Base-by-base conservation (phyloP, 2,329 filamentous ascomycete species). In the Incumbomyces delicatus region DNA sequence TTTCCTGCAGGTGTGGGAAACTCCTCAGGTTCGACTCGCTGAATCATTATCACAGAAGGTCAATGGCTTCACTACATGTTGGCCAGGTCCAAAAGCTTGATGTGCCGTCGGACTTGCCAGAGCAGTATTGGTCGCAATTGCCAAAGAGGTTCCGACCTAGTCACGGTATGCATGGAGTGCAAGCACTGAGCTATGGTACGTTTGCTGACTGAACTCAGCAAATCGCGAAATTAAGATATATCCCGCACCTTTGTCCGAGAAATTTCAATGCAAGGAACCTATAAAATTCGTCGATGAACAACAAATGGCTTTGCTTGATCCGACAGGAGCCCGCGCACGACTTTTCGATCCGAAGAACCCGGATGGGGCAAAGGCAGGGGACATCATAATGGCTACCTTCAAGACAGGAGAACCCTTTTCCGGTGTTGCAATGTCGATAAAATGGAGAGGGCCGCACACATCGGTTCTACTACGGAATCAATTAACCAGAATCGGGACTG, bases 381-480 rank as follows among this genome's bases (percentile, higher is more conserved):
- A 98, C 66, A 86, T 98, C 54, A 75, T 98, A 31, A 87, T 94
- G 58, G 86, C 95, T 40, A 87, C 87, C 35, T 83, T 87, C 60
- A 84, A 83, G 64, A 85, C 80, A 52, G 83, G 83, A 51, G 90
- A 96, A 65, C 87, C 90, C 6, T 95, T 95, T 63, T 79, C 88
- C 1, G 92, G 92, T 34, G 87, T 92, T 12, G 85, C 86, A 60
- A 74, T 98, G 62, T 85, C 84, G 61, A 89, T 98, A 63, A 85
- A 89, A 47, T 77, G 87, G 46, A 77, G 85, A n/a, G 88, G 88
- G 50, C 78, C 92, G 50, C 90, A 96, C 69, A 94, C 87, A 2
- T 85, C 85, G 3, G 83, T 98, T 46, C 70, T 95, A 50, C 74
- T 98, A 50, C 78, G 92, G 47, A 90, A 90, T 58, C 81, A 94